Percentiles rank a stretch among this genome's conserved stretches.
Conservation (phyloP, 495 filamentous ascomycete species). For the Neurospora sp. region DNA sequence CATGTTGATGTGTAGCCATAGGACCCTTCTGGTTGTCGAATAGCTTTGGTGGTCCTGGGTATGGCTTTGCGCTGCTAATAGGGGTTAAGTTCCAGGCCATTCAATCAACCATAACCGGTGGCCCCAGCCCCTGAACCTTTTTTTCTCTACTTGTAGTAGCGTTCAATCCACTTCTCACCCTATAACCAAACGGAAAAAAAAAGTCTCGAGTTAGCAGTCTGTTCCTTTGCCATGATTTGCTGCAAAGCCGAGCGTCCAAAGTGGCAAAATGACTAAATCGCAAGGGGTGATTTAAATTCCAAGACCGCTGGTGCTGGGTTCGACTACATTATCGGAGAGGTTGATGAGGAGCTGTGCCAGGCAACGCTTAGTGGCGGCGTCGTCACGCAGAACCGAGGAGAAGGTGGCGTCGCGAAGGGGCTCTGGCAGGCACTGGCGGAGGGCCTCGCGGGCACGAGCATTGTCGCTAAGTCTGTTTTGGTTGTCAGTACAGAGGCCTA, state of each 20-base stretch:
- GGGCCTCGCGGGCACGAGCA: constrained; percentile 85
- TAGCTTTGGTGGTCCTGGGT: not conserved
- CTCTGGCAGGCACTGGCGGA: constrained; percentile 93
- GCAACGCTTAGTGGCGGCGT: constrained; percentile 96
- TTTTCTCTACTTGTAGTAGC: constrained; percentile 4
- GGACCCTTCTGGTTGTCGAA: not conserved
- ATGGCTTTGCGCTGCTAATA: not conserved
- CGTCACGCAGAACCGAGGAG: constrained; percentile 89
- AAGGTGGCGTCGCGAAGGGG: constrained; percentile 96
- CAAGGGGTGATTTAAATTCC: constrained; percentile 12
- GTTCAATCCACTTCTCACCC: constrained; percentile 19
- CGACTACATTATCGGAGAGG: constrained; percentile 84
- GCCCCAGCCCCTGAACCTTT: not conserved
- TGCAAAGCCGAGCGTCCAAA: not conserved
- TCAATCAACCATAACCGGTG: not conserved
- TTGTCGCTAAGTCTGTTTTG: constrained; percentile 77
- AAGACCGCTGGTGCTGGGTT: constrained; percentile 32
- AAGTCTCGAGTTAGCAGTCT: not conserved
- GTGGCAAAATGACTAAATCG: not conserved
- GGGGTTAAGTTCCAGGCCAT: not conserved
- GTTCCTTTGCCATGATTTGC: not conserved
- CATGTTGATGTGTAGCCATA: not conserved
- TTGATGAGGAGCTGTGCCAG: constrained; percentile 95
- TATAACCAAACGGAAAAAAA: not conserved
- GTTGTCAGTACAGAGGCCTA: constrained; percentile 5